A percentile compares a stretch with the other conserved stretches of the same genome.
Evolutionary conservation across 2,329 filamentous ascomycete species (phyloP).

Genomic region (Penicillium fuscoglaucum): DNA sequence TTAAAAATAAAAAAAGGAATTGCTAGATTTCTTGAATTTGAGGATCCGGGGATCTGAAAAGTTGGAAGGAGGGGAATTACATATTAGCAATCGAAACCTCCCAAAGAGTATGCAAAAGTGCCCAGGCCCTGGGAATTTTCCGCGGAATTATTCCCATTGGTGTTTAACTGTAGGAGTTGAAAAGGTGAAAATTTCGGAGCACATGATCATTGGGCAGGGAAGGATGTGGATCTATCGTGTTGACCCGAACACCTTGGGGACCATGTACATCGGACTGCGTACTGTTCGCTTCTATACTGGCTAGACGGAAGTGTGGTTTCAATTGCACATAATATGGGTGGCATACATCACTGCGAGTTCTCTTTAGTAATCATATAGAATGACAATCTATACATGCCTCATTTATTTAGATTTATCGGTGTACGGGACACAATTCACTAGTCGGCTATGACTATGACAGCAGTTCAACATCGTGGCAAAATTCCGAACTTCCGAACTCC

Average conservation of each 20-base stretch:
- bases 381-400: not conserved
- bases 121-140: constrained; percentile 3
- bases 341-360: not conserved
- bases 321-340: not conserved
- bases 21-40: not conserved
- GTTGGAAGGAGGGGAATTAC: constrained; percentile 6
- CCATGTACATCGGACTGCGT: not conserved
- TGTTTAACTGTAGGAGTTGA: constrained; percentile 6
- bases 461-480: not conserved
- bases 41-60: not conserved
- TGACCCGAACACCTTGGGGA: not conserved
- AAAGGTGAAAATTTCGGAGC: constrained; percentile 8
- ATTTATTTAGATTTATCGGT: not conserved
- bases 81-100: constrained; percentile 20
- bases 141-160: constrained; percentile 20
- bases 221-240: constrained; percentile 9
- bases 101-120: constrained; percentile 12
- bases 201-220: constrained; percentile 12
- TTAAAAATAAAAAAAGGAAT: not conserved
- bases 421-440: not conserved
- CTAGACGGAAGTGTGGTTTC: not conserved
- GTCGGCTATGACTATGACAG: not conserved
- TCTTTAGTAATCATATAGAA: not conserved
- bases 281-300: not conserved
- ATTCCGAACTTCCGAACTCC: not conserved